Conservation (phyloP, 805 yeast species). For the Zygotorulaspora chibaensis region DNA sequence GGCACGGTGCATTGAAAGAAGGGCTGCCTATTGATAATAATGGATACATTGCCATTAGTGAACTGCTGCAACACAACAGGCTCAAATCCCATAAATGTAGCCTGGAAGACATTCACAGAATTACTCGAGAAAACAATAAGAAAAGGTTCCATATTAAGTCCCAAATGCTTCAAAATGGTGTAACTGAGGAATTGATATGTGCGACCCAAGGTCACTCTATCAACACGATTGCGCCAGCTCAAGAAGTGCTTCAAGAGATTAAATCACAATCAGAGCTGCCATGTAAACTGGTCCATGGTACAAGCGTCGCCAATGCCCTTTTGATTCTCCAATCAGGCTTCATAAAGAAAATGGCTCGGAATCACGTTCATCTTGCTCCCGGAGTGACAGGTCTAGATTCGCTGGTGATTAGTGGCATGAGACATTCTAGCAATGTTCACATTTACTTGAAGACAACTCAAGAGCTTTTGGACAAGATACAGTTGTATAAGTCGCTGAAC, state of each 20-base stretch:
- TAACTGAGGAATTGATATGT: slow-evolving; percentile 45
- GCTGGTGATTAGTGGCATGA: slow-evolving; percentile 66
- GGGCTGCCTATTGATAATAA: slow-evolving; percentile 54
- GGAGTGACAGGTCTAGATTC: slow-evolving; percentile 44
- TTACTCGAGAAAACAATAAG: slow-evolving; percentile 67
- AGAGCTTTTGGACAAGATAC: slow-evolving; percentile 37
- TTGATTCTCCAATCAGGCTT: slow-evolving; percentile 52
- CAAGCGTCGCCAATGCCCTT: slow-evolving; percentile 47
- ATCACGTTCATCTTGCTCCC: slow-evolving; percentile 82
- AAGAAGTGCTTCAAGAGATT: slow-evolving; percentile 41
- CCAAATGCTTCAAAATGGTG: slow-evolving; percentile 19
- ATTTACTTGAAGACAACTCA: slow-evolving; percentile 58
- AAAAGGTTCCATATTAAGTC: slow-evolving; percentile 55
- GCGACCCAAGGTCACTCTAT: slow-evolving; percentile 94
- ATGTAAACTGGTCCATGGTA: slow-evolving; percentile 69
- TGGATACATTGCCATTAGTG: slow-evolving; percentile 61
- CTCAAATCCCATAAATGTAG: slow-evolving; percentile 55
- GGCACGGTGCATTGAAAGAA: slow-evolving; percentile 83
- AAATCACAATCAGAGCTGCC: slow-evolving; percentile 44
- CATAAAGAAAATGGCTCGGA: slow-evolving; percentile 64
- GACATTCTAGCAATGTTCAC: slow-evolving; percentile 49
- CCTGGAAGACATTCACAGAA: slow-evolving; percentile 49
- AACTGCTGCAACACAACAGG: slow-evolving; percentile 52
- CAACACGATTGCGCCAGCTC: slow-evolving; percentile 36
- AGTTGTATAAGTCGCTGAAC: slow-evolving; percentile 61